Percentiles rank a stretch among this genome's conserved stretches.
phyloP scores from a whole-genome alignment of 2,329 filamentous ascomycete genomes.

The Mycosphaerella sp. region DNA sequence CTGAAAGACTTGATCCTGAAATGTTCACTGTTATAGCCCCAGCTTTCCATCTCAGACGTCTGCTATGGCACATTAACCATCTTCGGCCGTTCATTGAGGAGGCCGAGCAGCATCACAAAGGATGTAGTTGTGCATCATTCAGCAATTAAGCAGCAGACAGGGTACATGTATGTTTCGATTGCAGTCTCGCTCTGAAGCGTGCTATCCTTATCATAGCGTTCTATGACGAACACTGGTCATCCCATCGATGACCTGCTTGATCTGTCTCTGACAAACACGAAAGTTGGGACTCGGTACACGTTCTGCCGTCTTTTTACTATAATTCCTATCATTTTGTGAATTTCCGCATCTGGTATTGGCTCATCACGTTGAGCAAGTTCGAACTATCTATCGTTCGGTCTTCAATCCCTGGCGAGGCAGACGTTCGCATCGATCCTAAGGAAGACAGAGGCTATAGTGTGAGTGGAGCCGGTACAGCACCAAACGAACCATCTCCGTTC shows the following conservation, averaged over 20 bases:
- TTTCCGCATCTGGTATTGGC: no score
- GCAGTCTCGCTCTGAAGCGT: neutral
- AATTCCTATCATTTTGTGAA: no score
- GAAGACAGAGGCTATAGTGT: conserved; percentile 21
- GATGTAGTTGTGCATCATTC: no score
- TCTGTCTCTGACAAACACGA: no score
- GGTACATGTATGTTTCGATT: neutral
- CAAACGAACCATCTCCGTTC: conserved; percentile 32
- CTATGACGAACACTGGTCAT: no score
- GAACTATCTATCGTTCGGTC: neutral
- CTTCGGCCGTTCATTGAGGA: neutral
- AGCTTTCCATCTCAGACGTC: no score
- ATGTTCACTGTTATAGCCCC: no score
- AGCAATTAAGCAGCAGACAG: neutral
- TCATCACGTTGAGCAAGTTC: neutral
- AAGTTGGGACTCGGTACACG: no score
- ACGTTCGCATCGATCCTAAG: neutral
- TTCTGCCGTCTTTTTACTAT: neutral
- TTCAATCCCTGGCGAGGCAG: neutral
- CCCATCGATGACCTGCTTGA: no score
- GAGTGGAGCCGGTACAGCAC: conserved; percentile 30
- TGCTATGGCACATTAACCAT: neutral
- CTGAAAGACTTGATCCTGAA: no score
- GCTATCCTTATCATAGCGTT: neutral
- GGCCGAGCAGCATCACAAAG: no score